These are phyloP conservation scores for Pulicaria dysenterica DNA, from an alignment of 129 eudicot species.

Conservation along the genomic window DNA sequence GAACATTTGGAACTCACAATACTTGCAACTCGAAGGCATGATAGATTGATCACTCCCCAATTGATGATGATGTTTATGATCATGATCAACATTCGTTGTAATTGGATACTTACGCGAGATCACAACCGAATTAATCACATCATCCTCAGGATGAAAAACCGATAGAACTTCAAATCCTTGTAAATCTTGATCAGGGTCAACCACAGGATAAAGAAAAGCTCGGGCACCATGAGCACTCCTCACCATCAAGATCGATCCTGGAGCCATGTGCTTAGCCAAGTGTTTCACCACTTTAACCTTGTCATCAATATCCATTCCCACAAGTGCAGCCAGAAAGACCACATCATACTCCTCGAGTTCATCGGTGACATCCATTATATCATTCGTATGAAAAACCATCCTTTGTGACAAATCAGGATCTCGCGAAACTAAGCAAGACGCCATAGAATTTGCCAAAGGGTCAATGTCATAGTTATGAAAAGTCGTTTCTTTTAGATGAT, in stretches of 20 bases:
- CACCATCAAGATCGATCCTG: slow-evolving; percentile 68
- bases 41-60: slow-evolving; percentile 33
- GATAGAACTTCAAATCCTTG: slow-evolving; percentile 82
- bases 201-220: slow-evolving; percentile 82
- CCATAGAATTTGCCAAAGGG: slow-evolving; percentile 66
- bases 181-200: slow-evolving; percentile 61
- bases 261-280: slow-evolving; percentile 69
- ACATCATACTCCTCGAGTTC: slow-evolving; percentile 65
- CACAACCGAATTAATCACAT: slow-evolving; percentile 83
- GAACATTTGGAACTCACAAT: slow-evolving; percentile 55
- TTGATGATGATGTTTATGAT: slow-evolving; percentile 38
- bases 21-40: slow-evolving; percentile 58
- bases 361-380: slow-evolving; percentile 59
- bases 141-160: slow-evolving; percentile 84
- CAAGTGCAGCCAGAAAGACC: slow-evolving; percentile 84
- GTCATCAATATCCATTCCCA: slow-evolving; percentile 76
- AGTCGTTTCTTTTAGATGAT: slow-evolving; percentile 51
- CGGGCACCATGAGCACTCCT: slow-evolving; percentile 97
- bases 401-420: slow-evolving; percentile 62
- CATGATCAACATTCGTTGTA: slow-evolving; percentile 19
- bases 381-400: slow-evolving; percentile 61
- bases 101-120: slow-evolving; percentile 52
- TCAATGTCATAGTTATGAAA: slow-evolving; percentile 91
- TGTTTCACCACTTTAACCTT: slow-evolving; percentile 63
- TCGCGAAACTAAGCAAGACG: slow-evolving; percentile 49